Evolutionary conservation across 768 basidiomycete species (phyloP), one percentile per base, ranked within the genome.

Genomic region (Butyriboletus loyo): DNA sequence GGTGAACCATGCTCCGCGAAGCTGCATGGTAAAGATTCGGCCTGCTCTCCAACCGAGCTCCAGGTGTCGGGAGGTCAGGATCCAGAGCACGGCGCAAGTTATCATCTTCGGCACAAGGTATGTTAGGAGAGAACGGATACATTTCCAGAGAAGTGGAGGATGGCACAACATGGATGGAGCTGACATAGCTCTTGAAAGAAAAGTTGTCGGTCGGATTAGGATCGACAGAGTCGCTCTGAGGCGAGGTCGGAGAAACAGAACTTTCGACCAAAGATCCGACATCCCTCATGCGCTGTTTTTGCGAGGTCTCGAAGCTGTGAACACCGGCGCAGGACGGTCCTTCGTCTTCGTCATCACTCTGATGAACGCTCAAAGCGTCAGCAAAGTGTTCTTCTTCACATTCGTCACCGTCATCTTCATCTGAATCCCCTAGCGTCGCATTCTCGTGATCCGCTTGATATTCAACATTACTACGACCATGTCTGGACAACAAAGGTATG

Each of bases 1-100:
- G 67, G 62, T 88, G 78, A 46, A 86, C 66, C 77, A 87, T 78
- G 62, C 87, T 89, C 59, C 70, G 76, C 45, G 86, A 87, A 0
- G 79, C 77, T 35, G 76, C 78, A 48, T 80, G 82, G 62, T 82
- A 82, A 62, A 86, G 75, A 43, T 72, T 71, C 6, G 82, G 79
- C 21, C 71, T 66, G 31, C 22, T 43, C 52, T 58, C 53, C 46
- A 52, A 36, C 30, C 48, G 52, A 30, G 32, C 17, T 43, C 53
- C 55, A 46, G 52, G 39, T 21, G 35, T 47, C 42, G 43, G 39
- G 19, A 32, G 42, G 36, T 53, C 54, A 35, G 40, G 39, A 39
- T 55, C 49, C 25, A 51, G 39, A 19, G 34, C 6, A 36, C 28
- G 45, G 27, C 31, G 42, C 25, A 19, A 32, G 27, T 36, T 37